phyloP scores from a whole-genome alignment of 169 alveolate species.

The Plasmodium berghei region DNA sequence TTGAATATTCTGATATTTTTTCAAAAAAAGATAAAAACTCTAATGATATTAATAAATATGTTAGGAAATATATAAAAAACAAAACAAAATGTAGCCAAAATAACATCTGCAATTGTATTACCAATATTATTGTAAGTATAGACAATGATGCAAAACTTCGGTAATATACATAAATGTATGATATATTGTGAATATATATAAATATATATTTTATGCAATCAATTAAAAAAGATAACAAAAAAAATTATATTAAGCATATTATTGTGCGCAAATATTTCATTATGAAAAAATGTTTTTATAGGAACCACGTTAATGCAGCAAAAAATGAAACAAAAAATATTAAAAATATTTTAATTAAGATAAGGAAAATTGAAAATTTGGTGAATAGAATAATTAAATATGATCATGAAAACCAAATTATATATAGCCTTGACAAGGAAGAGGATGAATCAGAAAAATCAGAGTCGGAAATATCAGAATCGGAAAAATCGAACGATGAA shows the following conservation, averaged over 20 bases:
- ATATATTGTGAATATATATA: neutral
- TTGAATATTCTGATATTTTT: neutral
- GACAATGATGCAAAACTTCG: constrained; percentile 64
- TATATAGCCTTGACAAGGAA: neutral
- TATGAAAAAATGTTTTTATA: constrained; percentile 10
- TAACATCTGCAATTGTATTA: constrained; percentile 33
- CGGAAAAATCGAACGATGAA: too few species aligned
- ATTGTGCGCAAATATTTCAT: neutral
- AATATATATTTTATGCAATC: neutral
- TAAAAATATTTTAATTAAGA: constrained; percentile 34
- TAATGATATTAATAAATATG: constrained; percentile 14
- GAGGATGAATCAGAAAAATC: neutral
- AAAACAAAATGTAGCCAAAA: constrained; percentile 20
- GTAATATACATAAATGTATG: constrained; percentile 2
- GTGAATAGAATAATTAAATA: constrained; percentile 34
- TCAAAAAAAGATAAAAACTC: constrained; percentile 8
- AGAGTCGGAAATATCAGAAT: too few species aligned
- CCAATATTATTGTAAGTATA: constrained; percentile 49
- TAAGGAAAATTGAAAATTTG: constrained; percentile 55
- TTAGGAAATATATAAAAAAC: constrained; percentile 19
- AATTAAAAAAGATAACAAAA: neutral
- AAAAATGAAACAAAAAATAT: constrained; percentile 53
- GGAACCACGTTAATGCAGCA: constrained; percentile 17
- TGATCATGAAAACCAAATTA: constrained; percentile 39
- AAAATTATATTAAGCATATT: neutral